Conservation (phyloP, 2,329 filamentous ascomycete genomes). For the Exophiala phaeomuriformis region DNA sequence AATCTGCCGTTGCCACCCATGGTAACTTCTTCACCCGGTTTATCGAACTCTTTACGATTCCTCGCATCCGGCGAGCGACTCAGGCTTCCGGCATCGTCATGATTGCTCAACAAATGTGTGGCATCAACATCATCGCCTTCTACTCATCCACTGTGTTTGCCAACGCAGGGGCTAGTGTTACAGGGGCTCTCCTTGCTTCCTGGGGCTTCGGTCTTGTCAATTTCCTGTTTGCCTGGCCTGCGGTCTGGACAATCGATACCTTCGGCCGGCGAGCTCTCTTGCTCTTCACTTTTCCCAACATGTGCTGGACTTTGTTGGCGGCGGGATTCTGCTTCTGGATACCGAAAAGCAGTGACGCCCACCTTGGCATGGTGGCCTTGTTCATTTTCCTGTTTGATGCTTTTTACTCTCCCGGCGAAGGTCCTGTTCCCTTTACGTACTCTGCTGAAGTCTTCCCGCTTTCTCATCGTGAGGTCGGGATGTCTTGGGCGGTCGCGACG, state of each 20-base stretch:
- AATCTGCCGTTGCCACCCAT: constrained; percentile 32
- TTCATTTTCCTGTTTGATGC: constrained; percentile 41
- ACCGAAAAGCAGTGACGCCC: constrained; percentile 34
- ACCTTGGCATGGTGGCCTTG: constrained; percentile 37
- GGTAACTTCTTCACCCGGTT: constrained; percentile 57
- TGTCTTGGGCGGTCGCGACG: constrained; percentile 41
- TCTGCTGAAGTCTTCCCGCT: constrained; percentile 60
- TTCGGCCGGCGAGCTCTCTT: constrained; percentile 60
- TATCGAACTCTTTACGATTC: constrained; percentile 44
- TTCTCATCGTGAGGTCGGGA: constrained; percentile 51
- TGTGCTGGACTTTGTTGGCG: constrained; percentile 49
- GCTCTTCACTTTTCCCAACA: constrained; percentile 57
- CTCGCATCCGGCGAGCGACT: constrained; percentile 53
- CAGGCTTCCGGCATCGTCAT: constrained; percentile 72
- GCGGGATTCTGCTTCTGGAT: constrained; percentile 50
- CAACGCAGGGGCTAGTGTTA: constrained; percentile 50
- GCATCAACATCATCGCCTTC: constrained; percentile 68
- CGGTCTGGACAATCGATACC: constrained; percentile 54
- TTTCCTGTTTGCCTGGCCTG: constrained; percentile 59
- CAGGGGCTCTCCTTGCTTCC: constrained; percentile 54
- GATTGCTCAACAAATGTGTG: constrained; percentile 68
- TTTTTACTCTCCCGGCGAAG: constrained; percentile 52
- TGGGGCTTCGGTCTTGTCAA: constrained; percentile 60
- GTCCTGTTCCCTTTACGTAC: constrained; percentile 60
- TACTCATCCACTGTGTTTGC: constrained; percentile 57